Base-by-base conservation (phyloP, 129 eudicot species). In the Daucus carota region DNA sequence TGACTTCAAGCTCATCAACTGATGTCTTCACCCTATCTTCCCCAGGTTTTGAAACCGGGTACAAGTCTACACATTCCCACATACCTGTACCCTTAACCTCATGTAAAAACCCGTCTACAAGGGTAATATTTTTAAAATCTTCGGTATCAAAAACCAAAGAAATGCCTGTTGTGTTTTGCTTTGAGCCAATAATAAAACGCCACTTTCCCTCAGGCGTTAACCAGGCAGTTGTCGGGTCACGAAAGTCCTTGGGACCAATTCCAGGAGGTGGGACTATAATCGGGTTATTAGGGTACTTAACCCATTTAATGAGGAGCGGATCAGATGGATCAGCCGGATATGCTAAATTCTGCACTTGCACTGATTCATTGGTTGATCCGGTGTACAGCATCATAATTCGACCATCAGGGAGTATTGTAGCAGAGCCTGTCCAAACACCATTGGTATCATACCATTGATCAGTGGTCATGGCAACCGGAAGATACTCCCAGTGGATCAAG, bases 211-310 rank as follows among this genome's bases (percentile, higher is more conserved):
- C 91, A 0, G 93, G 76, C 7, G 93, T 88, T 33, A 48, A 24
- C 97, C 97, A 92, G 3, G 97, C 97, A 52, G 97, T 92, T 22
- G 97, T 84, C 12, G 97, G 97, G 82, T 92, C 97, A 18, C 96
- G 92, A 41, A 87, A 92, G 62, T 92, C 95, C 70, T 78, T 76
- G 22, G 8, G n/a, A 50, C 66, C 75, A 17, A 92, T 89, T 11
- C 90, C 90, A 8, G 96, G 96, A 16, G 97, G 97, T 8, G 96
- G 97, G 63, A 84, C 81, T 0, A 92, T 83, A 59, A 92, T 92
- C 28, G 95, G 97, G 80, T 91, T 91, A 1, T 87, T 84, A 1
- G 86, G 72, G 81, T 87, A 87, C 78, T 91, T 91, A 80, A 85
- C 87, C 97, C 97, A 92, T 0, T 87, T 74, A 32, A 70, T 29